phyloP scores from a whole-genome alignment of 441 rosid genomes.

The Rhodomyrtus psidioides region DNA sequence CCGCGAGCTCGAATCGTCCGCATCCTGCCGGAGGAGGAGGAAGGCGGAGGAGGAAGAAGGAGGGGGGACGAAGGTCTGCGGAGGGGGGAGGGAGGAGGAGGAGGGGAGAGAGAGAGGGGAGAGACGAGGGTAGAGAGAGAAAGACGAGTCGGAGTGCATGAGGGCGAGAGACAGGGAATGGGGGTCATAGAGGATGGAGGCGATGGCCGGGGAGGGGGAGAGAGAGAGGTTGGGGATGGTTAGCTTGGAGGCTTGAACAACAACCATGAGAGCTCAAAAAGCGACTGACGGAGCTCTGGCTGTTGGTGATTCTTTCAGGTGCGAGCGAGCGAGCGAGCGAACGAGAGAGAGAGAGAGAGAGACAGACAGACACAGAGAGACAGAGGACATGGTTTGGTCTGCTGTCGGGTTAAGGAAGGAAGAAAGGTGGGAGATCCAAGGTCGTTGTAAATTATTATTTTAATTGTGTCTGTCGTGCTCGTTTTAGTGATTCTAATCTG shows the following conservation, averaged over 20 bases:
- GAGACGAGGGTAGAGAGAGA: slow-evolving; percentile 47
- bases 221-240: slow-evolving; percentile 28
- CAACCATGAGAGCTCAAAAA: slow-evolving; percentile 29
- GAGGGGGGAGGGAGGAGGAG: slow-evolving; percentile 20
- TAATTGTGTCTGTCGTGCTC: neutral
- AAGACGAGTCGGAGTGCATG: slow-evolving; percentile 48
- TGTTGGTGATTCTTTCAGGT: neutral
- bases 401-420: neutral
- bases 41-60: slow-evolving; percentile 57
- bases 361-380: too few species aligned
- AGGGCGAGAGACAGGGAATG: slow-evolving; percentile 57
- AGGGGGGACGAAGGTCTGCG: slow-evolving; percentile 40
- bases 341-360: neutral
- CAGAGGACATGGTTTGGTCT: neutral
- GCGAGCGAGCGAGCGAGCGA: neutral
- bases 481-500: neutral
- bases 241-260: slow-evolving; percentile 49
- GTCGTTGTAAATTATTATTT: neutral
- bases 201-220: slow-evolving; percentile 25
- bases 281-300: neutral
- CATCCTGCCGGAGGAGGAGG: slow-evolving; percentile 27
- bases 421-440: neutral
- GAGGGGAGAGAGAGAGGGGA: slow-evolving; percentile 22
- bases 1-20: slow-evolving; percentile 8
- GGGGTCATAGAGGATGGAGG: slow-evolving; percentile 58